phyloP scores from a whole-genome alignment of 2,329 filamentous ascomycete genomes.

The Ophiobolus disseminans region DNA sequence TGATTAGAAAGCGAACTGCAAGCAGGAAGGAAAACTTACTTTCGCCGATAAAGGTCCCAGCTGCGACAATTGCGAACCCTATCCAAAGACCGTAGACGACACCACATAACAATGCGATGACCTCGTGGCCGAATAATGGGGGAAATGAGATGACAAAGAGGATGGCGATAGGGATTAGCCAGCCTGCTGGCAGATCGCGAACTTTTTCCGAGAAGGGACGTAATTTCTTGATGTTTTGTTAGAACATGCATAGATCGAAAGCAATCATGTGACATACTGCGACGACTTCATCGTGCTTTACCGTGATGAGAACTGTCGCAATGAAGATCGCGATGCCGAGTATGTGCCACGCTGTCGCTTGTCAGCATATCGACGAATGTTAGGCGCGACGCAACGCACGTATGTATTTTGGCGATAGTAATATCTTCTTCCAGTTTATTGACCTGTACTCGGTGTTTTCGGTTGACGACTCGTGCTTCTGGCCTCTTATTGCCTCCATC shows the following conservation, averaged over 20 bases:
- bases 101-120: constrained; percentile 44
- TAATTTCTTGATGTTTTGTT: constrained; percentile 30
- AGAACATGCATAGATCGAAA: no score
- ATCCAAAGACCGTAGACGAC: constrained; percentile 46
- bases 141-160: constrained; percentile 46
- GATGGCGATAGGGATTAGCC: constrained; percentile 45
- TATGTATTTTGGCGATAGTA: constrained; percentile 45
- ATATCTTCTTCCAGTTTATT: constrained; percentile 44
- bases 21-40: constrained; percentile 21
- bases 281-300: constrained; percentile 42
- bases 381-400: constrained; percentile 27
- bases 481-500: constrained; percentile 33
- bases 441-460: constrained; percentile 44
- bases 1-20: constrained; percentile 13
- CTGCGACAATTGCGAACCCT: constrained; percentile 43
- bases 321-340: constrained; percentile 35
- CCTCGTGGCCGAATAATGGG: constrained; percentile 44
- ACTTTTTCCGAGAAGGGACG: constrained; percentile 45
- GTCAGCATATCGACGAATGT: constrained; percentile 10
- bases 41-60: constrained; percentile 46
- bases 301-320: constrained; percentile 36
- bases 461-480: constrained; percentile 25
- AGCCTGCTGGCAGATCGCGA: constrained; percentile 44
- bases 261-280: constrained; percentile 23
- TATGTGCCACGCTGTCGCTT: constrained; percentile 40